Percentiles rank a stretch among this genome's conserved stretches.
Evolutionary conservation across 2,329 filamentous ascomycete species (phyloP).

Genomic region (Teratosphaeria zuluensis): DNA sequence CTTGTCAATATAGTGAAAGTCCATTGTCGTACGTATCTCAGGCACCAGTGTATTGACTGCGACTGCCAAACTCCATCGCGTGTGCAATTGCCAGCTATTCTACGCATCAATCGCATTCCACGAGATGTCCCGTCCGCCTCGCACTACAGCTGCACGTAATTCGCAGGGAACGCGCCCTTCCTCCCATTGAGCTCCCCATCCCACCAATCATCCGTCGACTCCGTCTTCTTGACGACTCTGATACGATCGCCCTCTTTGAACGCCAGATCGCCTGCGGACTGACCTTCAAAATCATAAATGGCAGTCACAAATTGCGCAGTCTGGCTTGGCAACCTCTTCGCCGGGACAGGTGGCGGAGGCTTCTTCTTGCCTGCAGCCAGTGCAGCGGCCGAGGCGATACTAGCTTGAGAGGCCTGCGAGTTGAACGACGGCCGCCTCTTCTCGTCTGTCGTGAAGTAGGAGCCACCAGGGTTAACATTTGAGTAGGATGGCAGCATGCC

Average conservation of each 20-base stretch:
- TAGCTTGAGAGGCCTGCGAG: conserved; percentile 8
- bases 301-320: conserved; percentile 43
- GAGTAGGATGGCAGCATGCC: background rate
- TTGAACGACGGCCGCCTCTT: background rate
- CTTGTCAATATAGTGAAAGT: background rate
- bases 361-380: conserved; percentile 55
- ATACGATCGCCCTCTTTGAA: conserved; percentile 74
- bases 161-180: conserved; percentile 69
- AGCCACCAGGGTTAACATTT: conserved; percentile 8
- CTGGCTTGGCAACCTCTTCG: conserved; percentile 44
- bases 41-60: no score
- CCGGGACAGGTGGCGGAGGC: conserved; percentile 61
- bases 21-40: no score
- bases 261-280: conserved; percentile 58
- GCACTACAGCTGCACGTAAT: conserved; percentile 46
- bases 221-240: conserved; percentile 66
- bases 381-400: conserved; percentile 22
- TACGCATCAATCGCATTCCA: background rate
- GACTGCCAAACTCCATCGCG: no score
- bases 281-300: conserved; percentile 64
- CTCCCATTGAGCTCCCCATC: conserved; percentile 62
- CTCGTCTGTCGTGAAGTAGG: conserved; percentile 4
- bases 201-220: conserved; percentile 81
- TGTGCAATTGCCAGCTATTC: background rate
- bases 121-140: no score